Percentiles rank a stretch among this genome's conserved stretches.
Evolutionary conservation across 306 rosid species (phyloP).

Genomic region (Vachellia collinsii): DNA sequence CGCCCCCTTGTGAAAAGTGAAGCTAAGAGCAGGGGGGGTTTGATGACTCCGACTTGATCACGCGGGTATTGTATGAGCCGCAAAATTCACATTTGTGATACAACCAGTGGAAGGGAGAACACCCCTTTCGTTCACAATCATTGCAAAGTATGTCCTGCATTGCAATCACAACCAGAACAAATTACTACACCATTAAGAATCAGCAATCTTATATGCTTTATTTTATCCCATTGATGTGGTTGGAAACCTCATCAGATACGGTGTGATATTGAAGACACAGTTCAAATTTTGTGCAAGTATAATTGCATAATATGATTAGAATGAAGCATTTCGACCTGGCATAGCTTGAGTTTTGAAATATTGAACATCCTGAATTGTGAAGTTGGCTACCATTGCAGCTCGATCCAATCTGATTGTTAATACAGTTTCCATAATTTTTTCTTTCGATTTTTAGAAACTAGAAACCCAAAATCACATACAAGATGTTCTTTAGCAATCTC

Average conservation of each 20-base stretch:
- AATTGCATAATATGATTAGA: slow-evolving; percentile 19
- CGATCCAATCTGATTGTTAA: background rate
- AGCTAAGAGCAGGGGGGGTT: slow-evolving; percentile 56
- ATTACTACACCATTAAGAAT: background rate
- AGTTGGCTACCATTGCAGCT: background rate
- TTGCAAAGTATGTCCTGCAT: slow-evolving; percentile 94
- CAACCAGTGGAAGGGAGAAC: slow-evolving; percentile 88
- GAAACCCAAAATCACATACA: background rate
- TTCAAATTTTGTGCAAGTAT: background rate
- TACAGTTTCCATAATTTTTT: background rate
- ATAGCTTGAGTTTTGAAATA: background rate
- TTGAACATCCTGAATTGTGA: background rate
- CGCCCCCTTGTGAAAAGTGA: slow-evolving; percentile 13
- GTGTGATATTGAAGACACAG: background rate
- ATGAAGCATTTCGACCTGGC: background rate
- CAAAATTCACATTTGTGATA: slow-evolving; percentile 90
- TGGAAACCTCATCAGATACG: background rate
- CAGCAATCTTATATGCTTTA: background rate
- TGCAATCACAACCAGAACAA: slow-evolving; percentile 20
- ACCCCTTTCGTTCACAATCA: slow-evolving; percentile 84
- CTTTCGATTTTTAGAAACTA: background rate
- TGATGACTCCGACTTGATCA: slow-evolving; percentile 72
- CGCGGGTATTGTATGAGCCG: slow-evolving; percentile 93
- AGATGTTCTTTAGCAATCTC: background rate
- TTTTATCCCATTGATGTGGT: slow-evolving; percentile 4